Evolutionary conservation across 345 rosid species (phyloP), one percentile per base, ranked within the genome.

Genomic region (Ricinus communis): DNA sequence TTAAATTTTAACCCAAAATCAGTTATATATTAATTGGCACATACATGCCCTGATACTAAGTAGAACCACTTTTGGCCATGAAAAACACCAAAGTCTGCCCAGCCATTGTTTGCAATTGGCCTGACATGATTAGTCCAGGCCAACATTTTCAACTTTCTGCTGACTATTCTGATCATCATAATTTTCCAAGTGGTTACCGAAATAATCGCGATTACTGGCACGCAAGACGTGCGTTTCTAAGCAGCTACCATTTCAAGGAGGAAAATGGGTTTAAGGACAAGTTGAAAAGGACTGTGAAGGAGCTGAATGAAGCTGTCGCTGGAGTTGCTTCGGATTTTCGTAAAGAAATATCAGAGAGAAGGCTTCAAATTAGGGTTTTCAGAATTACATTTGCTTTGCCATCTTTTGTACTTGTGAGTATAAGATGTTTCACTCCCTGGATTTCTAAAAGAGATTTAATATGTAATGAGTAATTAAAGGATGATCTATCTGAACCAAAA

Each of bases 211-310:
- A 83, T 14, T 82, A 82, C 5, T 83, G 84, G 85, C 75, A 80
- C 1, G 86, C 87, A 2, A 84, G 90, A 60, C 78, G 86, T 4
- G 84, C 79, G 10, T 83, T 86, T 65, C 51, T 84, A 21, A 81
- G 22, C 47, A 86, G 90, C 60, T 86, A 84, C 68, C 87, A 47
- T 61, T 81, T 84, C 50, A 67, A 72, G 0, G 78, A 77, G 11
- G 50, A 63, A 19, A 54, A 65, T 7, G 51, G 68, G 12, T 31
- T 75, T 4, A 75, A 66, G 68, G 61, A 60, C 6, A 85, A 69
- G 76, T 28, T 79, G 62, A 83, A 46, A 77, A 75, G 79, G 53
- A 77, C 75, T 1, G 43, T 73, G 59, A 82, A 74, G 71, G 77
- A 73, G 65, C 1, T 80, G 5, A 82, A 76, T 8, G 63, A 58